Percentiles rank a stretch among this genome's conserved stretches.
Conservation (phyloP, 495 filamentous ascomycete genomes). For the Trichoderma parareesei region DNA sequence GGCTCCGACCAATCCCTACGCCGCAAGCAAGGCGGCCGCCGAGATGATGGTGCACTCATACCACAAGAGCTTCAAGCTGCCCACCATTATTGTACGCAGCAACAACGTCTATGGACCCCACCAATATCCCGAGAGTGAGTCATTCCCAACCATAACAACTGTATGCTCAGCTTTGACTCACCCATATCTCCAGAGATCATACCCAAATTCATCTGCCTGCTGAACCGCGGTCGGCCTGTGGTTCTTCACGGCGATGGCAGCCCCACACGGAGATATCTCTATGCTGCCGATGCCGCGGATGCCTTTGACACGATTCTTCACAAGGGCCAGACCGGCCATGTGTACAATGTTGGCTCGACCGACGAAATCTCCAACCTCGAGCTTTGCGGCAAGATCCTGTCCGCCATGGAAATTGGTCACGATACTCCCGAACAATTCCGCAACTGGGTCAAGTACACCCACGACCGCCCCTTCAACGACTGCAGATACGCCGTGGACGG, state of each 20-base stretch:
- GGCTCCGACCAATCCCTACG: slow-evolving; percentile 68
- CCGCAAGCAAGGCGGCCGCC: slow-evolving; percentile 68
- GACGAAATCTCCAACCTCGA: slow-evolving; percentile 58
- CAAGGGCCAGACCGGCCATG: slow-evolving; percentile 54
- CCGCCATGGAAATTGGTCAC: slow-evolving; percentile 38
- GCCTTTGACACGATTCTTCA: slow-evolving; percentile 72
- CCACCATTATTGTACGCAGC: slow-evolving; percentile 60
- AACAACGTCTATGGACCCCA: slow-evolving; percentile 78
- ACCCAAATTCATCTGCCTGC: slow-evolving; percentile 60
- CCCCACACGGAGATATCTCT: slow-evolving; percentile 60
- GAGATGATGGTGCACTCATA: slow-evolving; percentile 77
- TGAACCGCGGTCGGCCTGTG: slow-evolving; percentile 48
- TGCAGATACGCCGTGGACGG: slow-evolving; percentile 60
- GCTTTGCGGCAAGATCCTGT: slow-evolving; percentile 50
- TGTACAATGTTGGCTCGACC: slow-evolving; percentile 65
- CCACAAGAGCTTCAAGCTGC: slow-evolving; percentile 61
- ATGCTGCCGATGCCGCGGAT: slow-evolving; percentile 64
- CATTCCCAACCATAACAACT: not conserved
- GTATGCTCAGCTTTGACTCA: not conserved
- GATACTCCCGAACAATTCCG: slow-evolving; percentile 34
- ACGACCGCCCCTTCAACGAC: slow-evolving; percentile 69
- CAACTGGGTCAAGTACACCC: slow-evolving; percentile 54
- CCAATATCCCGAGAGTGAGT: slow-evolving; percentile 70
- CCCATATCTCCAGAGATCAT: slow-evolving; percentile 53
- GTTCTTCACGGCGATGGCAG: slow-evolving; percentile 63